These are phyloP conservation scores for Sporothrix pseudoabietina DNA, from an alignment of 2,329 filamentous ascomycete genomes.

Conservation along the genomic window DNA sequence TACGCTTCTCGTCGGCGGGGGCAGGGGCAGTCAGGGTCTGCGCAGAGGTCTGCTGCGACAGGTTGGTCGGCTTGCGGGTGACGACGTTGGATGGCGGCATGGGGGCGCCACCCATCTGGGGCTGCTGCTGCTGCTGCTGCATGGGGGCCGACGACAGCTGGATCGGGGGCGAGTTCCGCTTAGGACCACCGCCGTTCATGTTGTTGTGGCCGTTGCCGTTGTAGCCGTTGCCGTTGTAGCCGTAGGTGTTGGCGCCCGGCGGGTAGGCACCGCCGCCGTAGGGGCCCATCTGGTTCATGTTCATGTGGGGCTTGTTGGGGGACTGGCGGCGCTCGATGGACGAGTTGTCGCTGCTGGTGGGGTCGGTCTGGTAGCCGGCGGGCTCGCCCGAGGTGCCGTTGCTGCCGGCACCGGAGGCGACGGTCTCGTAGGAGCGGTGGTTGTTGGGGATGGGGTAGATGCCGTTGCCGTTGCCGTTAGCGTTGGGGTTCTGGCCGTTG, in stretches of 20 bases:
- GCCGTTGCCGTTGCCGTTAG: conserved; percentile 45
- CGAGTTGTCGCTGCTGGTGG: conserved; percentile 85
- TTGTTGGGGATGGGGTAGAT: conserved; percentile 62
- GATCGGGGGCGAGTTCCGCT: conserved; percentile 24
- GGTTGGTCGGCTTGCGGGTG: conserved; percentile 42
- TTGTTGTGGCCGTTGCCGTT: not conserved
- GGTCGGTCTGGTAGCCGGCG: conserved; percentile 80
- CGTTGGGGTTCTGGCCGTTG: conserved; percentile 43
- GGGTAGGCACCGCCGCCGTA: conserved; percentile 45
- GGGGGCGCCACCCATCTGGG: conserved; percentile 7
- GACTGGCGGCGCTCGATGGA: conserved; percentile 68
- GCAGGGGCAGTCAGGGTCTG: conserved; percentile 30
- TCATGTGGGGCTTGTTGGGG: conserved; percentile 34
- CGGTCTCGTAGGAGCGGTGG: conserved; percentile 83
- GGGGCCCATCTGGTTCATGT: conserved; percentile 35
- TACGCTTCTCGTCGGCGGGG: conserved; percentile 66
- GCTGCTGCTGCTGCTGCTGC: conserved; percentile 13
- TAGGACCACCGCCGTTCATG: conserved; percentile 20
- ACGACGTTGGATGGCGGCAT: conserved; percentile 22
- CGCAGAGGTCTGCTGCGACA: conserved; percentile 32
- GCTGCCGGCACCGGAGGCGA: conserved; percentile 74
- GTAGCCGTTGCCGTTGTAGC: conserved; percentile 16
- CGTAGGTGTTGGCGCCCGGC: not conserved
- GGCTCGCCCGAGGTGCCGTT: conserved; percentile 74
- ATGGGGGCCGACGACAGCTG: conserved; percentile 23